Percentiles rank a stretch among this genome's conserved stretches.
These are phyloP conservation scores for Suillus cothurnatus DNA, from an alignment of 768 basidiomycete species.

Conservation along the genomic window DNA sequence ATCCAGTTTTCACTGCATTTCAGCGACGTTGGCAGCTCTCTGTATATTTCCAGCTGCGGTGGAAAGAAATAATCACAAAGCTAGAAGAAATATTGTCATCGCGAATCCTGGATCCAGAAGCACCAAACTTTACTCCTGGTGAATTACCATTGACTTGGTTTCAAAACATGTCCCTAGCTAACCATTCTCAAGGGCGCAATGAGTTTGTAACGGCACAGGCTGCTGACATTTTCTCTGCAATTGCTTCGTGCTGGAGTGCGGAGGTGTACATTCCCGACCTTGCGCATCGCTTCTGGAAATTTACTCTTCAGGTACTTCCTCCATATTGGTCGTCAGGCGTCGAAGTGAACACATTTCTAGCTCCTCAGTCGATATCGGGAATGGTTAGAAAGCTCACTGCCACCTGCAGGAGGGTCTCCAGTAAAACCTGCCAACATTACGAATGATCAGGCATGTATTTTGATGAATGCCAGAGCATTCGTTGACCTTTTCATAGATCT, in stretches of 20 bases:
- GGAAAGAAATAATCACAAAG: conserved; percentile 87
- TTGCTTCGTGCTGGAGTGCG: conserved; percentile 83
- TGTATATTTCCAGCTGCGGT: conserved; percentile 94
- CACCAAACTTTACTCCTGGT: conserved; percentile 42
- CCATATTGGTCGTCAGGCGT: conserved; percentile 2
- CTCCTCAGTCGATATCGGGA: conserved; percentile 77
- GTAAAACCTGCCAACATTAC: conserved; percentile 37
- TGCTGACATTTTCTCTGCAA: conserved; percentile 67
- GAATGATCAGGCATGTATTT: conserved; percentile 33
- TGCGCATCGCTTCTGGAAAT: conserved; percentile 84
- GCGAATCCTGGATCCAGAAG: conserved; percentile 42
- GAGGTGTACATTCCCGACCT: conserved; percentile 86
- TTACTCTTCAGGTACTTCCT: conserved; percentile 77
- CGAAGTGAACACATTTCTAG: conserved; percentile 39
- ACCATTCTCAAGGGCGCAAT: conserved; percentile 23
- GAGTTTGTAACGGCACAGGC: conserved; percentile 65
- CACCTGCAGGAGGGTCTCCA: conserved; percentile 40
- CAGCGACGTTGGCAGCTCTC: conserved; percentile 92
- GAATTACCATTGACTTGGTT: conserved; percentile 10
- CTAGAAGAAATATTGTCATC: conserved; percentile 69
- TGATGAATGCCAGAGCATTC: background rate
- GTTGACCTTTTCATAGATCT: background rate
- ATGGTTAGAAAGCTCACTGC: conserved; percentile 70
- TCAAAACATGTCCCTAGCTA: conserved; percentile 8
- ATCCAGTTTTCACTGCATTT: conserved; percentile 72